These are phyloP conservation scores for Stentor roeselii DNA, from an alignment of 73 alveolate genomes.

Conservation along the genomic window DNA sequence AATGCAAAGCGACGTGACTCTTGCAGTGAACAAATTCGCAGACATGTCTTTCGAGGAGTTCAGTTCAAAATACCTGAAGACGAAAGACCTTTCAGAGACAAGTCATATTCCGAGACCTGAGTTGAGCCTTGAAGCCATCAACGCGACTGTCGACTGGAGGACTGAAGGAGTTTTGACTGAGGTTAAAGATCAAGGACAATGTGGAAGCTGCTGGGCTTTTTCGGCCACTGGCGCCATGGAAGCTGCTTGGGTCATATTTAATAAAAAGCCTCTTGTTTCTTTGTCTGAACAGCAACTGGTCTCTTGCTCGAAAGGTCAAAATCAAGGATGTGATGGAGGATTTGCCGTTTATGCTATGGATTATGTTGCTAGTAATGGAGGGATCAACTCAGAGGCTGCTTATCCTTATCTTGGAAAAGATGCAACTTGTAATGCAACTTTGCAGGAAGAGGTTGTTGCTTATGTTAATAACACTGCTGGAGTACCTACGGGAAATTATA, in stretches of 20 bases:
- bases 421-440: constrained; percentile 45
- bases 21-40: constrained; percentile 43
- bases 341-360: constrained; percentile 48
- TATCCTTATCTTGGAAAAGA: constrained; percentile 68
- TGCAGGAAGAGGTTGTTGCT: constrained; percentile 32
- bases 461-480: constrained; percentile 25
- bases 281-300: constrained; percentile 86
- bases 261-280: constrained; percentile 40
- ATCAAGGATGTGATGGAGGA: constrained; percentile 77
- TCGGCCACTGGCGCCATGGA: constrained; percentile 59
- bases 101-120: background rate
- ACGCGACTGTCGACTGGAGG: constrained; percentile 37
- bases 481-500: constrained; percentile 12
- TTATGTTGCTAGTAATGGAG: constrained; percentile 53
- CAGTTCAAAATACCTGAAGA: constrained; percentile 37
- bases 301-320: constrained; percentile 59
- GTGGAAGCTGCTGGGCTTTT: constrained; percentile 80
- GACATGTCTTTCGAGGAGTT: constrained; percentile 39
- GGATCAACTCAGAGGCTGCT: constrained; percentile 44
- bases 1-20: constrained; percentile 15
- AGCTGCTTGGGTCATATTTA: constrained; percentile 46
- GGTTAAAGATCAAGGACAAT: constrained; percentile 62
- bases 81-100: no score
- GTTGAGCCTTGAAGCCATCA: constrained; percentile 24
- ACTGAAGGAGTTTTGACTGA: constrained; percentile 39